Percentiles rank a stretch among this genome's conserved stretches.
Evolutionary conservation across 2,329 filamentous ascomycete genomes (phyloP).

Genomic region (Trichoderma brevicompactum): DNA sequence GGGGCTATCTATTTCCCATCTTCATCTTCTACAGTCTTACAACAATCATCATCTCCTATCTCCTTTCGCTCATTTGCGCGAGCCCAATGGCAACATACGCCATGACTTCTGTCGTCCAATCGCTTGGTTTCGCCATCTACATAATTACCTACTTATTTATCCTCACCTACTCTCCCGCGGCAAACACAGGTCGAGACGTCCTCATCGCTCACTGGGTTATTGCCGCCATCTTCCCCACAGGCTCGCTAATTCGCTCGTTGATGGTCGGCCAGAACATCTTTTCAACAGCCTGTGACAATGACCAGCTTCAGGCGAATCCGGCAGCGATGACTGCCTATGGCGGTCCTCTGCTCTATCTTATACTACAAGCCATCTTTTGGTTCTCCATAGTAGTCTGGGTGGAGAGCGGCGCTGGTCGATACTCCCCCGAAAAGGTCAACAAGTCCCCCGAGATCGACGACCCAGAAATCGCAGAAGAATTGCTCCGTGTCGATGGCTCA

Average conservation of each 20-base stretch:
- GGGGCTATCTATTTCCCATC: slow-evolving; percentile 64
- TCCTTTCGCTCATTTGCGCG: slow-evolving; percentile 66
- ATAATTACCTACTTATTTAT: slow-evolving; percentile 64
- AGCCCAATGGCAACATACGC: slow-evolving; percentile 53
- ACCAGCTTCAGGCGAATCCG: slow-evolving; percentile 60
- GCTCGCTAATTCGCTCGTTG: slow-evolving; percentile 66
- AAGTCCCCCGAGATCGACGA: slow-evolving; percentile 33
- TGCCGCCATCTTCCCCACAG: slow-evolving; percentile 55
- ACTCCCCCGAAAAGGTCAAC: slow-evolving; percentile 30
- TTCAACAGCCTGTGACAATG: slow-evolving; percentile 69
- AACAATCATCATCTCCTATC: slow-evolving; percentile 69
- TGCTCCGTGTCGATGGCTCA: slow-evolving; percentile 37
- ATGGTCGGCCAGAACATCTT: slow-evolving; percentile 80
- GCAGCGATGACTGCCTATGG: slow-evolving; percentile 71
- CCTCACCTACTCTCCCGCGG: slow-evolving; percentile 72
- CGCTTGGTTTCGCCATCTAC: slow-evolving; percentile 33
- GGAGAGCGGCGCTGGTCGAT: slow-evolving; percentile 62
- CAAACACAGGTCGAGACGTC: slow-evolving; percentile 68
- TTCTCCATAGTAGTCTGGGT: slow-evolving; percentile 74
- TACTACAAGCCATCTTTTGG: slow-evolving; percentile 69
- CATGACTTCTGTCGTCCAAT: slow-evolving; percentile 30
- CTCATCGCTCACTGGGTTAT: slow-evolving; percentile 73
- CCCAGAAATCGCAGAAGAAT: slow-evolving; percentile 36
- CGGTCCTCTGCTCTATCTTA: slow-evolving; percentile 78
- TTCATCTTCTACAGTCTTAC: slow-evolving; percentile 78